phyloP scores from a whole-genome alignment of 2,329 filamentous ascomycete species.

The Huntiella savannae region DNA sequence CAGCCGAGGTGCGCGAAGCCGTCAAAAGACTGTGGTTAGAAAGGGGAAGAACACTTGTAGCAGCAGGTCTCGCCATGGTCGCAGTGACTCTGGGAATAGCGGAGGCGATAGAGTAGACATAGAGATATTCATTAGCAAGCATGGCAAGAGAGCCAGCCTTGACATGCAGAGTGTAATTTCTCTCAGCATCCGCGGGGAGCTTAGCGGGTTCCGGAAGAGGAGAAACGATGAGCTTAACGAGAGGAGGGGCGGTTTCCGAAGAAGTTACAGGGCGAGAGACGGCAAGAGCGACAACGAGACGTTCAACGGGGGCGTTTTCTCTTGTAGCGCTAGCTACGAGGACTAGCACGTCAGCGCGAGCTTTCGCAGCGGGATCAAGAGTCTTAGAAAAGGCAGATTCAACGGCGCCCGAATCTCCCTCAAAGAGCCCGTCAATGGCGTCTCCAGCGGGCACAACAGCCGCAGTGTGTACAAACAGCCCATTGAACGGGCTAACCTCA shows the following conservation, averaged over 20 bases:
- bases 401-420: constrained; percentile 27
- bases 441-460: constrained; percentile 27
- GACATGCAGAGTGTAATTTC: constrained; percentile 37
- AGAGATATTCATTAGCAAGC: constrained; percentile 32
- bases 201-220: constrained; percentile 16
- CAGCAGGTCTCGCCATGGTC: constrained; percentile 28
- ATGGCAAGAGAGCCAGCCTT: constrained; percentile 45
- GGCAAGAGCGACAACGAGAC: constrained; percentile 20
- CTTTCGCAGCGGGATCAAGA: constrained; percentile 1
- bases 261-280: constrained; percentile 12
- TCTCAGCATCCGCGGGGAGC: neutral
- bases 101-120: constrained; percentile 43
- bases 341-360: constrained; percentile 33
- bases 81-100: constrained; percentile 42
- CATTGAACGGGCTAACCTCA: constrained; percentile 16
- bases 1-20: constrained; percentile 35
- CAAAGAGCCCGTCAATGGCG: constrained; percentile 35
- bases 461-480: constrained; percentile 30
- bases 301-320: constrained; percentile 11
- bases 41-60: constrained; percentile 45
- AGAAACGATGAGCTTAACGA: constrained; percentile 23
- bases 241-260: constrained; percentile 12
- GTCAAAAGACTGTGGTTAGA: constrained; percentile 48
- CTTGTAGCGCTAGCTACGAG: constrained; percentile 17
- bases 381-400: constrained; percentile 10